Base-by-base conservation (phyloP, 352 stramenopile species). In the Phytophthora vignae region DNA sequence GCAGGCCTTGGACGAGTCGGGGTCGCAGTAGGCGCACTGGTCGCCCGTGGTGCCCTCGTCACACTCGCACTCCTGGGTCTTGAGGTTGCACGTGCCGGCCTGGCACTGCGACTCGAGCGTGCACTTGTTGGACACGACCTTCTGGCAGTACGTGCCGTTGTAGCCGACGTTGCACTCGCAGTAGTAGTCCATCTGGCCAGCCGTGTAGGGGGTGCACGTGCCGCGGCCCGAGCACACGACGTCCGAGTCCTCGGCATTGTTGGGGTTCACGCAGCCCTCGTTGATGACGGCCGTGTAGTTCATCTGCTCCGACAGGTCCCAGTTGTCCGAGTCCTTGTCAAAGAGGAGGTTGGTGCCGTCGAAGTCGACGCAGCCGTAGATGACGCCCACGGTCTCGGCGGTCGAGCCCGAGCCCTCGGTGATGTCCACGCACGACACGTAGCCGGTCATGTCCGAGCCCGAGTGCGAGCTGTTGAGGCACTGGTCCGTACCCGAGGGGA, bases 331-430 rank as follows among this genome's bases (percentile, higher is more conserved):
- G 22, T 70, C 62, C 55, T 78, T 33, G 21, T 89, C 75, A 52
- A 89, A 92, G 6, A 94, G 73, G 33, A 93, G 67, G 59, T 85
- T 84, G 4, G 64, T 64, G 49, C 79, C 81, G 66, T 94, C 84
- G 52, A 87, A 92, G 77, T 94, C 87, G 14, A 94, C 82, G 64
- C 87, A 94, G n/a, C 85, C 85, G 73, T 90, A 94, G 73, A 94
- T 91, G 10, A 91, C 81, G 21, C 77, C 77, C 19, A 89, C 50
- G 8, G 14, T 71, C 63, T 85, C 63, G n/a, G 61, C 60, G 4
- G 22, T 64, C 1, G 75, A 69, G 53, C 71, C 73, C 8, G 50
- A 75, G 15, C 73, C 79, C 63, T 87, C 85, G 1, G 54, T 78
- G 55, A 82, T 83, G 69, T 82, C 71, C 50, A 77, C 56, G 50